Conservation (phyloP, 768 basidiomycete genomes). For the Dendrothele bispora region DNA sequence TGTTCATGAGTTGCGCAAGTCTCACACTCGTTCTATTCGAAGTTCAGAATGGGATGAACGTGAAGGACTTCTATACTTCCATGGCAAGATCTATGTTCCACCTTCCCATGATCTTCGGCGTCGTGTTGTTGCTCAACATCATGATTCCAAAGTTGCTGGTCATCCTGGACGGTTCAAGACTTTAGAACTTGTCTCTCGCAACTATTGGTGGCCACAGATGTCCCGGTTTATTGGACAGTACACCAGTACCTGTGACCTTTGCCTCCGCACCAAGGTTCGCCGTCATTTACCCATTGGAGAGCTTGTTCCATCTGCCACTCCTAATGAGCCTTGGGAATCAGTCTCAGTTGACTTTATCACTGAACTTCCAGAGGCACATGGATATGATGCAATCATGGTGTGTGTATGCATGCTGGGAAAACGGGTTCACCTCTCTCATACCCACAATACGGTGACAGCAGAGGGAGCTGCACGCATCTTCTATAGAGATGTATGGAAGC, state of each 20-base stretch:
- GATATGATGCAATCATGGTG: no score
- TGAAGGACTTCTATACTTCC: no score
- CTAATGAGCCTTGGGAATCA: constrained; percentile 25
- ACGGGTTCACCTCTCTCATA: constrained; percentile 18
- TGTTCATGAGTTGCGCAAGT: no score
- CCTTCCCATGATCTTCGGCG: constrained; percentile 6
- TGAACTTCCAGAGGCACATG: constrained; percentile 29
- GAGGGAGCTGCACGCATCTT: constrained; percentile 17
- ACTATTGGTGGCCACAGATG: constrained; percentile 25
- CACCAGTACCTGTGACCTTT: constrained; percentile 8
- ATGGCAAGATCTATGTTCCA: constrained; percentile 17
- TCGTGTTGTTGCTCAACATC: constrained; percentile 15
- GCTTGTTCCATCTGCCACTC: constrained; percentile 13
- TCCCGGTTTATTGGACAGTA: constrained; percentile 4
- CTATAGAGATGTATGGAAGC: constrained; percentile 20
- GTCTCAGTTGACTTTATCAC: constrained; percentile 38
- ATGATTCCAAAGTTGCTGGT: constrained; percentile 27
- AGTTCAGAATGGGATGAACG: no score
- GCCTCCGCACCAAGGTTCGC: constrained; percentile 10
- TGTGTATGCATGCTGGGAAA: constrained; percentile 23
- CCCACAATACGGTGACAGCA: constrained; percentile 15
- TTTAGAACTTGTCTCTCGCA: constrained; percentile 16
- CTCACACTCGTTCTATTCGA: no score
- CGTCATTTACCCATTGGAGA: constrained; percentile 3
- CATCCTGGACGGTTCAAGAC: constrained; percentile 32